Percentiles rank a stretch among this genome's conserved stretches.
These are phyloP conservation scores for Capsicum pubescens DNA, from an alignment of 257 asterid genomes.

Conservation along the genomic window DNA sequence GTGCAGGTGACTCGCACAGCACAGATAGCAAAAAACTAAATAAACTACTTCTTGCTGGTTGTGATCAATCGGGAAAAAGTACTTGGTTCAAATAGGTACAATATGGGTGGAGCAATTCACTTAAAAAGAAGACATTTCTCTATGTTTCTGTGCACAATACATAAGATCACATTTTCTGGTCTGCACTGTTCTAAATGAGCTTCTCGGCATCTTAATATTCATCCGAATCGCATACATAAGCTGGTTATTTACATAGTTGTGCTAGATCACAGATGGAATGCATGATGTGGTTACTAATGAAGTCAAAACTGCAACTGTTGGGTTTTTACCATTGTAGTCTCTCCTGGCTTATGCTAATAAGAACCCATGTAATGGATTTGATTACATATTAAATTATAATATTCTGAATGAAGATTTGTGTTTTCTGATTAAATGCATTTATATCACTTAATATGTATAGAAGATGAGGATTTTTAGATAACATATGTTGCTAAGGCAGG, in stretches of 20 bases:
- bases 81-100: conserved; percentile 90
- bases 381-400: background rate
- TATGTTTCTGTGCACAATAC: background rate
- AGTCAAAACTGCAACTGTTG: background rate
- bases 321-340: background rate
- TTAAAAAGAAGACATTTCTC: background rate
- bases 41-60: conserved; percentile 77
- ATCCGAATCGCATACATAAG: background rate
- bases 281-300: conserved; percentile 18
- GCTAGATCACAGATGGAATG: background rate
- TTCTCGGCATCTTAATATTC: conserved; percentile 14
- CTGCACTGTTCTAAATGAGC: background rate
- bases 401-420: background rate
- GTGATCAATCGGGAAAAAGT: conserved; percentile 87
- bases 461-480: conserved; percentile 6
- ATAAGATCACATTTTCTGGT: background rate
- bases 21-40: conserved; percentile 40
- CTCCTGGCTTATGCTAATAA: conserved; percentile 7
- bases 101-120: background rate
- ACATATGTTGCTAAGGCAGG: background rate
- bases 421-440: conserved; percentile 24
- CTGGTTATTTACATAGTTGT: background rate
- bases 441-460: background rate
- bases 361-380: conserved; percentile 1
- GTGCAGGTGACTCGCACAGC: conserved; percentile 31